Percentiles rank a stretch among this genome's conserved stretches.
Evolutionary conservation across 2,329 filamentous ascomycete species (phyloP).

Genomic region (Trichoderma sp.): DNA sequence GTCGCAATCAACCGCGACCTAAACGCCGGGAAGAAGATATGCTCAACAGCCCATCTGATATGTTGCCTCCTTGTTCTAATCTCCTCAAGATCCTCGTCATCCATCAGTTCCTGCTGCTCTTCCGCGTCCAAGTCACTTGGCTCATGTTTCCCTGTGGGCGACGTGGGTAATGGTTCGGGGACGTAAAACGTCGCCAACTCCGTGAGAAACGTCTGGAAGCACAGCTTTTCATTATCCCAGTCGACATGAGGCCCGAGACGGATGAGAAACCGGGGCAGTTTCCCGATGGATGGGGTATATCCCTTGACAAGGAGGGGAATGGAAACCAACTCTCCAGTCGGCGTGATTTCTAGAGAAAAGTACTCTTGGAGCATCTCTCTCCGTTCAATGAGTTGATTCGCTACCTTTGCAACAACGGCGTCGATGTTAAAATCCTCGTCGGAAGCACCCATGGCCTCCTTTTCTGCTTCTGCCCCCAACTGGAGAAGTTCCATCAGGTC

Average conservation of each 20-base stretch:
- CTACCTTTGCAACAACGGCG: constrained; percentile 63
- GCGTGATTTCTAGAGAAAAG: constrained; percentile 80
- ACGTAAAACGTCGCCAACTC: constrained; percentile 90
- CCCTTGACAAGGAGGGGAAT: constrained; percentile 86
- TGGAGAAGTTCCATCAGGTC: constrained; percentile 66
- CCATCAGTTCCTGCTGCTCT: constrained; percentile 1
- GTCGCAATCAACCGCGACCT: constrained; percentile 81
- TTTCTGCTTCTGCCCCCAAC: constrained; percentile 71
- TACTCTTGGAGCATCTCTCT: constrained; percentile 90
- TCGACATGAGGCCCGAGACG: constrained; percentile 82
- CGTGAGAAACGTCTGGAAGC: constrained; percentile 79
- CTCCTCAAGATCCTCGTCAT: constrained; percentile 35
- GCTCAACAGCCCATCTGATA: constrained; percentile 73
- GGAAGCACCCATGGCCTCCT: constrained; percentile 39
- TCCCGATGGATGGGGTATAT: constrained; percentile 80
- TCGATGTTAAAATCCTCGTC: constrained; percentile 63
- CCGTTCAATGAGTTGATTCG: constrained; percentile 66
- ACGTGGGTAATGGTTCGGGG: constrained; percentile 73
- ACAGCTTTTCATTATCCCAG: constrained; percentile 80
- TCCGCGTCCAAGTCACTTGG: not conserved
- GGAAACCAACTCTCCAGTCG: constrained; percentile 69
- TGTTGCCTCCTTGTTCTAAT: constrained; percentile 61
- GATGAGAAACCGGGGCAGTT: constrained; percentile 84
- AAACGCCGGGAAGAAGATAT: constrained; percentile 86
- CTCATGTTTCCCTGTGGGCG: constrained; percentile 26